These are phyloP conservation scores for Cupressus sempervirens DNA, from an alignment of 75 land plant species.

Conservation along the genomic window DNA sequence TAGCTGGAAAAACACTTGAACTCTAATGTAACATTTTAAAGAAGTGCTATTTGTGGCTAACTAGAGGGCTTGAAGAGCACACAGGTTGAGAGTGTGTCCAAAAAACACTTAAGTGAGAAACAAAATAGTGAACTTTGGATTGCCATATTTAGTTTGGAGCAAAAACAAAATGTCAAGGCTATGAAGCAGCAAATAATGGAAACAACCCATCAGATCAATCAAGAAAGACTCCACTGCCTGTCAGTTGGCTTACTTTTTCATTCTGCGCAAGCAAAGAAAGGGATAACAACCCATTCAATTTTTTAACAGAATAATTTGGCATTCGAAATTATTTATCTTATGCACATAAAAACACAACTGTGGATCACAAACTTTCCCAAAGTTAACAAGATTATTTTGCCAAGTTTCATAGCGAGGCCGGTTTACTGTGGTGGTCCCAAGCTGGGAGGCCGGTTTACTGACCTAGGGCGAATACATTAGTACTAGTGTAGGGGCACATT, in stretches of 20 bases:
- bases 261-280: neutral
- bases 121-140: neutral
- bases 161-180: neutral
- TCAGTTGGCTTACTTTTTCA: neutral
- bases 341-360: neutral
- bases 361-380: neutral
- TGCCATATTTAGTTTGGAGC: neutral
- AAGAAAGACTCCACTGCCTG: neutral
- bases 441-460: too few species aligned
- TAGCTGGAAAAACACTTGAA: neutral
- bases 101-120: neutral
- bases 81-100: neutral
- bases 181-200: neutral
- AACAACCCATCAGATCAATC: neutral
- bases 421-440: too few species aligned
- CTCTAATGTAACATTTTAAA: neutral
- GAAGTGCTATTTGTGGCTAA: neutral
- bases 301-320: neutral
- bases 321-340: neutral
- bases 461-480: too few species aligned
- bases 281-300: neutral
- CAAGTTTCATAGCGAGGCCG: too few species aligned
- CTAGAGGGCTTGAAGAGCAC: neutral
- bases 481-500: too few species aligned
- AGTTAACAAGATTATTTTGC: too few species aligned